Evolutionary conservation across 1,139 yeast species (phyloP), one percentile per base, ranked within the genome.

Genomic region (Geotrichum phurueaensis): DNA sequence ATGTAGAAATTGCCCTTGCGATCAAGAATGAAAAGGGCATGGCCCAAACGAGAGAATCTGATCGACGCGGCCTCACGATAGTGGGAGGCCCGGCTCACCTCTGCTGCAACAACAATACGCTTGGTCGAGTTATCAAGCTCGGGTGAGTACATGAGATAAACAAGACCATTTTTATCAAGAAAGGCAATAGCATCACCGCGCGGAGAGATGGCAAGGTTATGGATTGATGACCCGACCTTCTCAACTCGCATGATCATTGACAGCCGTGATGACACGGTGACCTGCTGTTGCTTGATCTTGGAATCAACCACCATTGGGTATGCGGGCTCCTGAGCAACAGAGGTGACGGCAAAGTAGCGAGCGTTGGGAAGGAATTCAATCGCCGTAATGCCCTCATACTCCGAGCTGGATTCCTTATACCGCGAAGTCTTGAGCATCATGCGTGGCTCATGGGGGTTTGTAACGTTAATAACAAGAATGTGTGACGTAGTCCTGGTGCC

Each of bases 401-500:
- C 94, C 70, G 87, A 72, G 0, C 85, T 80, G 0, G 85, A 82
- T 62, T 84, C 87, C 13, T 83, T 73, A n/a, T 83, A 76, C 51
- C 89, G 74, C 47, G 82, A 77, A 0, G 87, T 83, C 64, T 84
- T 84, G 84, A 85, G 81, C 1, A 85, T 80, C 53, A 92, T 75
- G 49, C 95, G 79, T 0, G 97, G 97, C 65, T 84, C 82, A 29
- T 78, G 75, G 0, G 84, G 82, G 65, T 83, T 82, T 29, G 81
- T 77, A n/a, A 92, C 78, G 59, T 87, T 82, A 20, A 92, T 87
- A 2, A 88, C 84, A 69, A 92, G 77, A 70, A 89, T 89, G 54
- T 97, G 74, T 6, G 92, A 82, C 70, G 90, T 96, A 73, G 89
- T 78, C 1, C 87, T 86, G 0, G 97, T 91, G n/a, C 94, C 85